Percentiles rank a stretch among this genome's conserved stretches.
Evolutionary conservation across 2,329 filamentous ascomycete genomes (phyloP).

Genomic region (Ascochyta fabae): DNA sequence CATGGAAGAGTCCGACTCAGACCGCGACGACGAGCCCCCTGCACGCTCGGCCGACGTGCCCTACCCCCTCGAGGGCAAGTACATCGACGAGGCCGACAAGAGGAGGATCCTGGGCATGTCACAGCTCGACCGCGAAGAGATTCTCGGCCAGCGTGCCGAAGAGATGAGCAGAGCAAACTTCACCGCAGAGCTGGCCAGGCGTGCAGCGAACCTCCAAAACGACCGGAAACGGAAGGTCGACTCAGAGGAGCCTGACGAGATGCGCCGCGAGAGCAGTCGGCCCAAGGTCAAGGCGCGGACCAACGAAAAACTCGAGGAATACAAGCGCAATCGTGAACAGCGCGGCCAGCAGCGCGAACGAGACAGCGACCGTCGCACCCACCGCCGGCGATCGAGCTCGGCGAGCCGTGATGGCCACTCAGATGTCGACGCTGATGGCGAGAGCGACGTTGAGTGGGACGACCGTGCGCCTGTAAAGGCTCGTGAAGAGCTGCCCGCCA

Average conservation of each 20-base stretch:
- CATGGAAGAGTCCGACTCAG: constrained; percentile 80
- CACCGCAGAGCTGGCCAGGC: constrained; percentile 79
- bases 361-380: constrained; percentile 56
- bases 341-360: constrained; percentile 63
- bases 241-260: constrained; percentile 78
- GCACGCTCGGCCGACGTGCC: constrained; percentile 68
- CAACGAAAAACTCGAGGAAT: constrained; percentile 77
- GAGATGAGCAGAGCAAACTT: constrained; percentile 83
- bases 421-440: constrained; percentile 69
- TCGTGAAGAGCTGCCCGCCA: constrained; percentile 72
- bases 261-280: constrained; percentile 69
- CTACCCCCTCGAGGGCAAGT: constrained; percentile 88
- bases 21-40: constrained; percentile 47
- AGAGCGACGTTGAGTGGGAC: constrained; percentile 80
- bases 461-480: constrained; percentile 58
- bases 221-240: constrained; percentile 77
- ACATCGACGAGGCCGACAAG: constrained; percentile 63
- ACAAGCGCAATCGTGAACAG: constrained; percentile 61
- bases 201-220: constrained; percentile 72
- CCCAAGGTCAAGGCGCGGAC: constrained; percentile 61
- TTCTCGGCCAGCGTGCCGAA: constrained; percentile 84
- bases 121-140: constrained; percentile 88
- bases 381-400: constrained; percentile 53
- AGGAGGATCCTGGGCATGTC: constrained; percentile 79
- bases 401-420: constrained; percentile 52